A percentile compares a stretch with the other conserved stretches of the same genome.
These are phyloP conservation scores for Fragilariopsis cylindrus DNA, from an alignment of 108 stramenopile genomes.

Conservation along the genomic window DNA sequence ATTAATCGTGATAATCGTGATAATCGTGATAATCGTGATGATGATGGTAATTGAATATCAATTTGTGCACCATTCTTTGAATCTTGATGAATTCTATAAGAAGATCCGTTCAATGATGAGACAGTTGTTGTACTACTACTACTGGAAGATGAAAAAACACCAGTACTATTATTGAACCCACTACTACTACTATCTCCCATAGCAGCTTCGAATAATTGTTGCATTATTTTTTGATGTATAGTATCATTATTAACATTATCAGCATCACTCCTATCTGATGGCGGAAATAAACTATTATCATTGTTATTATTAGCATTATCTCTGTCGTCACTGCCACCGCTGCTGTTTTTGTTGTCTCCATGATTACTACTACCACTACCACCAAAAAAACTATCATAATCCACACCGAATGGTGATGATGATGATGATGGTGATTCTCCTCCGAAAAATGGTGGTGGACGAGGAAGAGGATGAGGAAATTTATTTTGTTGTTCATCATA, in stretches of 20 bases:
- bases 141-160: background rate
- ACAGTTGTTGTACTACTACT: background rate
- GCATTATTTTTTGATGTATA: background rate
- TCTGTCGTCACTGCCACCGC: no score
- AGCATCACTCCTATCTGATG: no score
- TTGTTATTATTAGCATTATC: no score
- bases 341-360: no score
- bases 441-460: background rate
- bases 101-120: background rate
- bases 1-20: background rate
- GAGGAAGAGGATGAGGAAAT: background rate
- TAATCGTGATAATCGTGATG: no score
- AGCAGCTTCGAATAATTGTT: constrained; percentile 6
- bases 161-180: no score
- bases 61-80: constrained; percentile 7
- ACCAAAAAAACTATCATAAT: background rate
- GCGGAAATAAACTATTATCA: no score
- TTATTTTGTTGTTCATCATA: background rate
- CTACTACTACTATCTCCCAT: background rate
- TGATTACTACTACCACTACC: no score
- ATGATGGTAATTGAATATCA: background rate
- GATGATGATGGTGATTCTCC: background rate
- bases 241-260: no score
- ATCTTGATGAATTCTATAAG: background rate
- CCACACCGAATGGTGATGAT: background rate